Evolutionary conservation across 1,284 basidiomycete species (phyloP).

Genomic region (Testicularia cyperi): DNA sequence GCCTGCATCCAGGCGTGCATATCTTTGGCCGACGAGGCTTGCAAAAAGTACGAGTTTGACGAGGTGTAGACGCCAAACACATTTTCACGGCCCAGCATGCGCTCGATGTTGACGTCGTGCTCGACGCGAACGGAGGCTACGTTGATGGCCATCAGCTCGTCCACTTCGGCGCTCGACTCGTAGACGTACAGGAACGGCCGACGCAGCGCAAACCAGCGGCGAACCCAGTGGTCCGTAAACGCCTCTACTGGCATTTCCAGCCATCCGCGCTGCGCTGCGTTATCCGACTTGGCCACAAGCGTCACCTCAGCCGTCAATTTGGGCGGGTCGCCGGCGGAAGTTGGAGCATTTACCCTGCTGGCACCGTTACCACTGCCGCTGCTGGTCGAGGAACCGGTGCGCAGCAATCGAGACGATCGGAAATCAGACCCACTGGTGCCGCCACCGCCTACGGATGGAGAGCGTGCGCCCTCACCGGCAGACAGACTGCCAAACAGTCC

Average conservation of each 20-base stretch:
- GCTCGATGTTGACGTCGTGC: slow-evolving; percentile 80
- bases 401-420: too few relatives aligned
- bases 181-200: slow-evolving; percentile 85
- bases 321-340: slow-evolving; percentile 1
- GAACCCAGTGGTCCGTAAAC: slow-evolving; percentile 76
- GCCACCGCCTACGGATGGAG: too few relatives aligned
- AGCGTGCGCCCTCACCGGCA: too few relatives aligned
- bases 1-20: slow-evolving; percentile 37
- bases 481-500: too few relatives aligned
- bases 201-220: slow-evolving; percentile 82
- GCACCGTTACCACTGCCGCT: not conserved
- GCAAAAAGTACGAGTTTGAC: slow-evolving; percentile 46
- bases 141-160: slow-evolving; percentile 78
- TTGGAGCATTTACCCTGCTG: too few relatives aligned
- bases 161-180: slow-evolving; percentile 74
- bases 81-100: slow-evolving; percentile 67
- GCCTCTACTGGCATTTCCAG: slow-evolving; percentile 78
- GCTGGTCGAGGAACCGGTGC: not conserved
- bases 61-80: slow-evolving; percentile 49
- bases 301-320: slow-evolving; percentile 46
- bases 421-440: too few relatives aligned
- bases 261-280: slow-evolving; percentile 78
- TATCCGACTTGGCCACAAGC: slow-evolving; percentile 66
- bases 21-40: slow-evolving; percentile 25
- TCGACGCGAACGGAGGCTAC: slow-evolving; percentile 81